Conservation (phyloP, 2,329 filamentous ascomycete genomes). For the Clarireedia paspali region DNA sequence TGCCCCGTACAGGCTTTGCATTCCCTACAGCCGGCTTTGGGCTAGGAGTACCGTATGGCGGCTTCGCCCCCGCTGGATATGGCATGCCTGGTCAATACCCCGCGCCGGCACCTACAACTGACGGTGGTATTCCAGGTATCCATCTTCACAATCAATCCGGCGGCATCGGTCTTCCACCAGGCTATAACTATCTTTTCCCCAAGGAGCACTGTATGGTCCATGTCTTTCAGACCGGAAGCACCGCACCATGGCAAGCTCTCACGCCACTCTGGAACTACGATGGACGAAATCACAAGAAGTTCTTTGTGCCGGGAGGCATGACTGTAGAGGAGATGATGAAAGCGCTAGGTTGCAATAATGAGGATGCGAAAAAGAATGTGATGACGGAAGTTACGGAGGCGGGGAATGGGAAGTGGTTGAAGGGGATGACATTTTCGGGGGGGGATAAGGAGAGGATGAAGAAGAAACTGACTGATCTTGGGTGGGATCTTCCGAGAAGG, state of each 20-base stretch:
- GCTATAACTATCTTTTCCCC: conserved; percentile 57
- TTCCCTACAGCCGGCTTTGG: neutral
- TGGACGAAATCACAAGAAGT: conserved; percentile 39
- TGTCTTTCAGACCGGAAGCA: conserved; percentile 40
- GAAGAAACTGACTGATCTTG: conserved; percentile 46
- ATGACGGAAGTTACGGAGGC: conserved; percentile 49
- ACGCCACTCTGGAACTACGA: conserved; percentile 33
- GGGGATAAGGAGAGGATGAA: conserved; percentile 41
- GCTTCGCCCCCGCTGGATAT: neutral
- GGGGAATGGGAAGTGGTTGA: conserved; percentile 51
- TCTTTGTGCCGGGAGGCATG: conserved; percentile 44
- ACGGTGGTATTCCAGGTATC: conserved; percentile 38
- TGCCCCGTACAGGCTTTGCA: neutral
- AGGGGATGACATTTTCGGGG: conserved; percentile 43
- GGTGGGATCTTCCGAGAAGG: conserved; percentile 48
- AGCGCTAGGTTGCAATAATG: conserved; percentile 49
- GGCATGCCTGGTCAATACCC: conserved; percentile 2
- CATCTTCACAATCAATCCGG: conserved; percentile 51
- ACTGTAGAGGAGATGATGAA: conserved; percentile 49
- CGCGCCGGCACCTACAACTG: conserved; percentile 4
- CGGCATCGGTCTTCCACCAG: conserved; percentile 50
- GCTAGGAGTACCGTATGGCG: neutral
- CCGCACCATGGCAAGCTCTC: conserved; percentile 42
- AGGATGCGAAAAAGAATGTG: conserved; percentile 43
- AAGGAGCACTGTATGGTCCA: conserved; percentile 51